Percentiles rank a stretch among this genome's conserved stretches.
Evolutionary conservation across 306 rosid genomes (phyloP).

Genomic region (Mimosa pudica): DNA sequence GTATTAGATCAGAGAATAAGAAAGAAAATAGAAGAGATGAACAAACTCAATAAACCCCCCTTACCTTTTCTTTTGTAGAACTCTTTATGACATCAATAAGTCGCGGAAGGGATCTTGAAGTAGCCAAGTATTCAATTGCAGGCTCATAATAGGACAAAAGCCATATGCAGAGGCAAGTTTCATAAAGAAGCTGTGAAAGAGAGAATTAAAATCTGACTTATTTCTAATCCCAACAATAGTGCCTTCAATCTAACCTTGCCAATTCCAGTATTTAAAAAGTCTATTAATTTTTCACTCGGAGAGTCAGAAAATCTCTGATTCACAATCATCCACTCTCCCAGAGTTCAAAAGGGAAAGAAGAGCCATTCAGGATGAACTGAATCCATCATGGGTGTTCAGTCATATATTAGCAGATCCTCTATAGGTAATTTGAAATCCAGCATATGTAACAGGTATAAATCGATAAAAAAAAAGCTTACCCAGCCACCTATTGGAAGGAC

Average conservation of each 20-base stretch:
- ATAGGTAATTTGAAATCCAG: constrained; percentile 27
- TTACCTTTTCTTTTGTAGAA: constrained; percentile 98
- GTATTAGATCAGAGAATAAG: constrained; percentile 8
- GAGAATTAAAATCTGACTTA: constrained; percentile 34
- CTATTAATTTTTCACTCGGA: constrained; percentile 14
- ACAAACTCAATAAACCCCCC: constrained; percentile 30
- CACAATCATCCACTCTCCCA: not conserved
- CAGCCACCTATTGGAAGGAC: constrained; percentile 29
- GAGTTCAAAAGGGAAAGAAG: constrained; percentile 11
- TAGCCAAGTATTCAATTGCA: constrained; percentile 90
- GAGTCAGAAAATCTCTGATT: constrained; percentile 27
- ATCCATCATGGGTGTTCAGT: constrained; percentile 22
- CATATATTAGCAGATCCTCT: constrained; percentile 22
- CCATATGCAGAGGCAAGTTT: constrained; percentile 95
- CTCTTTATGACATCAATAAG: constrained; percentile 89
- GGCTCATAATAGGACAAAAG: constrained; percentile 94
- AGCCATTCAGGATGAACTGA: constrained; percentile 16
- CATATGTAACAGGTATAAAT: constrained; percentile 17
- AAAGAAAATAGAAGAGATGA: constrained; percentile 8
- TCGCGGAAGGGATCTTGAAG: constrained; percentile 87
- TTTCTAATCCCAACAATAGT: constrained; percentile 3
- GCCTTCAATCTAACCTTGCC: not conserved
- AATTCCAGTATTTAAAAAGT: constrained; percentile 4
- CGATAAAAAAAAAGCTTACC: constrained; percentile 31
- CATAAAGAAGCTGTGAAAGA: constrained; percentile 86